Percentiles rank a stretch among this genome's conserved stretches.
Conservation (phyloP, 805 yeast genomes). For the Myxozyma sirexii region DNA sequence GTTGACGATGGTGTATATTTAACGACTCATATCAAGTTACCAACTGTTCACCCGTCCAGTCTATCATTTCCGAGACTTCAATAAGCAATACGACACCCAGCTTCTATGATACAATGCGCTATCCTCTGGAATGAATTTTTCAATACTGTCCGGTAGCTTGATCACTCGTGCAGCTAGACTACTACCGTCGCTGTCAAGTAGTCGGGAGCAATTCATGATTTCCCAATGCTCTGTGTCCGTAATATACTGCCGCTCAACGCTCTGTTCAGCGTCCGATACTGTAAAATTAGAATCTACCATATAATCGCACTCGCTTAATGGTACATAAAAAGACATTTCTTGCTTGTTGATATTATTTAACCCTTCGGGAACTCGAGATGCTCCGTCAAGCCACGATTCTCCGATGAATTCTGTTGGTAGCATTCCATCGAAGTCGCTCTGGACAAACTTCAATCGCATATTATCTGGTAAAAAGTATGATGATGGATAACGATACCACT, state of each 20-base stretch:
- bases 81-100: constrained; percentile 24
- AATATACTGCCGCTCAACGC: constrained; percentile 20
- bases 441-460: constrained; percentile 65
- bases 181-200: constrained; percentile 24
- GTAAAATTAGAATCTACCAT: constrained; percentile 55
- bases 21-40: too few relatives aligned
- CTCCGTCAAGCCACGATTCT: constrained; percentile 39
- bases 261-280: constrained; percentile 8
- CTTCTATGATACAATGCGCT: constrained; percentile 7
- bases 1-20: too few relatives aligned
- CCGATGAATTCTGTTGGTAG: constrained; percentile 79
- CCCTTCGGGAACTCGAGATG: constrained; percentile 54
- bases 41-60: background rate
- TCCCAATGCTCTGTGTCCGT: constrained; percentile 22
- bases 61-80: constrained; percentile 1
- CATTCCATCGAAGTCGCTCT: constrained; percentile 81
- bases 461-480: constrained; percentile 76
- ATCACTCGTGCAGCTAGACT: constrained; percentile 24
- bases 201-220: constrained; percentile 8
- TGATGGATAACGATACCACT: constrained; percentile 91
- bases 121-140: constrained; percentile 11
- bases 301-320: constrained; percentile 59
- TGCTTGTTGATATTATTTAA: constrained; percentile 78
- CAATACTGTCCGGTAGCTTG: constrained; percentile 23
- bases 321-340: constrained; percentile 59